These are phyloP conservation scores for Penicillium expansum DNA, from an alignment of 2,329 filamentous ascomycete genomes.

Conservation along the genomic window DNA sequence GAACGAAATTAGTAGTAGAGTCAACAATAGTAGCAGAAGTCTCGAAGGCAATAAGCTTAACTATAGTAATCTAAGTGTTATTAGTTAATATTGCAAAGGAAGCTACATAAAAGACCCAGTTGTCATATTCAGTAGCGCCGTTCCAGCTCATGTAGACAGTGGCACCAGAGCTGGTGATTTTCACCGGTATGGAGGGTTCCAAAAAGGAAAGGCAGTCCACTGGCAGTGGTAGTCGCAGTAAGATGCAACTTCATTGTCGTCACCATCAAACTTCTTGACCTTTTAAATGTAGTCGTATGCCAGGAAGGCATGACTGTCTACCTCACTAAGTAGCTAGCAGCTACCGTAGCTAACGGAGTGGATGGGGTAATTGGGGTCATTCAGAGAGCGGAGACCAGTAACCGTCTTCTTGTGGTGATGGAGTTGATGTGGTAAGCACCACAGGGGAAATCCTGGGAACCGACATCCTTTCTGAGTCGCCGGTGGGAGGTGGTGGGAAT, in stretches of 20 bases:
- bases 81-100: conserved; percentile 17
- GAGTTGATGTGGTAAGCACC: no score
- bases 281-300: conserved; percentile 33
- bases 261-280: conserved; percentile 32
- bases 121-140: conserved; percentile 36
- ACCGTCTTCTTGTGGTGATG: no score
- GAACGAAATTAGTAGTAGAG: conserved; percentile 22
- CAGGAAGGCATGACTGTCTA: conserved; percentile 26
- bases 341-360: no score
- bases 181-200: conserved; percentile 17
- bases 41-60: conserved; percentile 31
- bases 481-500: no score
- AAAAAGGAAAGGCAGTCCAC: conserved; percentile 23
- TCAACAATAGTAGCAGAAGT: conserved; percentile 19
- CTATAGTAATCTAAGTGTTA: conserved; percentile 21
- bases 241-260: conserved; percentile 26
- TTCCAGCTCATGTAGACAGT: conserved; percentile 41
- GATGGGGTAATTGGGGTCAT: no score
- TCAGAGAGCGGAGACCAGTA: no score
- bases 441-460: no score
- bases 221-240: conserved; percentile 30
- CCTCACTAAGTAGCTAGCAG: no score
- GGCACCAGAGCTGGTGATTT: background rate
- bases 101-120: conserved; percentile 34
- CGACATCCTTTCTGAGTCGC: no score